Conservation (phyloP, 2,329 filamentous ascomycete species). For the Orbilia brochopaga region DNA sequence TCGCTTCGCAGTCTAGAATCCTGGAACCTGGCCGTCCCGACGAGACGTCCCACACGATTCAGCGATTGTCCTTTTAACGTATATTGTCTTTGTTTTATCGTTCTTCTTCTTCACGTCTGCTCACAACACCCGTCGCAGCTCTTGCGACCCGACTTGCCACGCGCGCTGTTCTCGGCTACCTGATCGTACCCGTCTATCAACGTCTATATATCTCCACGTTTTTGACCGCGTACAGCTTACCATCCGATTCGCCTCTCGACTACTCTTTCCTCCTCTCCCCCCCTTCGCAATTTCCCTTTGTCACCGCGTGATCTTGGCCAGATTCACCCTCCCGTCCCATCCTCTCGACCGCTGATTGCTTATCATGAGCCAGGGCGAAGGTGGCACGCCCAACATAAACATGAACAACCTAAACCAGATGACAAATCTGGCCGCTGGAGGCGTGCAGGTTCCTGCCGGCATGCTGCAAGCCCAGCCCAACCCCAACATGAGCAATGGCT, state of each 20-base stretch:
- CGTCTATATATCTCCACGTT: not conserved
- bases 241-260: not conserved
- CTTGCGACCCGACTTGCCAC: conserved; percentile 1
- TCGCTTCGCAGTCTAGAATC: conserved; percentile 50
- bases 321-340: not conserved
- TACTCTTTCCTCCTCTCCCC: not conserved
- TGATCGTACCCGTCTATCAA: not conserved
- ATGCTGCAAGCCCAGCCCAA: conserved; percentile 35
- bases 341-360: conserved; percentile 19
- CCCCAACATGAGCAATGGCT: conserved; percentile 38
- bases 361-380: conserved; percentile 52
- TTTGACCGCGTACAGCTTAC: not conserved
- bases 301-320: conserved; percentile 1
- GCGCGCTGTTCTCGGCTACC: not conserved
- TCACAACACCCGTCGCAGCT: not conserved
- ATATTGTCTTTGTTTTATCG: not conserved
- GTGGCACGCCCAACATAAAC: conserved; percentile 50
- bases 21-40: conserved; percentile 12
- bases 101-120: not conserved
- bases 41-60: conserved; percentile 4
- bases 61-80: conserved; percentile 9
- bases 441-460: conserved; percentile 50
- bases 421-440: conserved; percentile 52
- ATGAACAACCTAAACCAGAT: conserved; percentile 52
- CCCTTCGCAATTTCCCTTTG: not conserved